These are phyloP conservation scores for Hylodesmum podocarpum DNA, from an alignment of 306 rosid genomes.

Conservation along the genomic window DNA sequence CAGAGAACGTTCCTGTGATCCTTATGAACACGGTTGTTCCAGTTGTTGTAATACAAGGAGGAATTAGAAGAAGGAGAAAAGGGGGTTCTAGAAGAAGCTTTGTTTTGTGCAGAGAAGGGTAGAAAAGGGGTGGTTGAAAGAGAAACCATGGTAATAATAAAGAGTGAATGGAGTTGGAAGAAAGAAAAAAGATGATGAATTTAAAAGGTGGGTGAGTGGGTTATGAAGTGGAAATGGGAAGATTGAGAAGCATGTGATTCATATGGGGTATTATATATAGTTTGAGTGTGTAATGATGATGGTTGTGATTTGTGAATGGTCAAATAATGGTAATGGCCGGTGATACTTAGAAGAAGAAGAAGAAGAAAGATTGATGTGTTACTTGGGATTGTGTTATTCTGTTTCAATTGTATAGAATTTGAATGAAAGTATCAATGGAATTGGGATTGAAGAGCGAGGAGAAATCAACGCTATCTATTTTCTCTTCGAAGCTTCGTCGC, in stretches of 20 bases:
- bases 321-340: slow-evolving; percentile 25
- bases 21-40: slow-evolving; percentile 30
- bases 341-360: background rate
- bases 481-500: too few species aligned
- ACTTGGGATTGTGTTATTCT: background rate
- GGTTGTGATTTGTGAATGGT: too few species aligned
- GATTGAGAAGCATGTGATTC: slow-evolving; percentile 26
- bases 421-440: background rate
- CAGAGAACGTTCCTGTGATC: slow-evolving; percentile 54
- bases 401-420: background rate
- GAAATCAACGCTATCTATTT: too few species aligned
- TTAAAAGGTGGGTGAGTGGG: background rate
- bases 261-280: too few species aligned
- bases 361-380: background rate
- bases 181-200: background rate
- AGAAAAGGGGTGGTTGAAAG: slow-evolving; percentile 46
- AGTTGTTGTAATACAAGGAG: slow-evolving; percentile 11
- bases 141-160: slow-evolving; percentile 53
- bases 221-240: background rate
- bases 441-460: too few species aligned
- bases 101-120: slow-evolving; percentile 42
- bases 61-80: slow-evolving; percentile 27
- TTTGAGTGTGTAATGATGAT: background rate
- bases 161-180: background rate
- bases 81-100: slow-evolving; percentile 36